phyloP scores from a whole-genome alignment of 31 red algal species.

The Odonthalia washingtoniensis region DNA sequence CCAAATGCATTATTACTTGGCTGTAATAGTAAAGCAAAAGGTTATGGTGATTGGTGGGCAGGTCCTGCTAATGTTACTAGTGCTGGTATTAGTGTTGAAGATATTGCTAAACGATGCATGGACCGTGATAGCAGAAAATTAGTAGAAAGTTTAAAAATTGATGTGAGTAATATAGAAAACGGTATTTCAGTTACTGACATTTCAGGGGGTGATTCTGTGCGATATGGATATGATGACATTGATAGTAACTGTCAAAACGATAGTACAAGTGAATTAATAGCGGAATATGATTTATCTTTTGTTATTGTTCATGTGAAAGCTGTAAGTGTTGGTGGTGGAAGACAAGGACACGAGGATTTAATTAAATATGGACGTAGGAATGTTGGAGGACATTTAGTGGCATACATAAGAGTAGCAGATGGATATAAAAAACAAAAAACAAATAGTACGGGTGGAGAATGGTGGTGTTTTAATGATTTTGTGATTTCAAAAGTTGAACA shows the following conservation, averaged over 20 bases:
- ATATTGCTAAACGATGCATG: conserved; percentile 49
- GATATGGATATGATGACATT: conserved; percentile 12
- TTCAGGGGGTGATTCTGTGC: background rate
- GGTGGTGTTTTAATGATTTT: conserved; percentile 99
- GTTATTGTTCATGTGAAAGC: conserved; percentile 72
- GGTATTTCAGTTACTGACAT: conserved; percentile 58
- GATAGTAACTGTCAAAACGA: background rate
- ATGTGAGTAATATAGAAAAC: conserved; percentile 31
- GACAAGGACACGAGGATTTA: conserved; percentile 1
- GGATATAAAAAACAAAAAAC: conserved; percentile 47
- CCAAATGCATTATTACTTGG: conserved; percentile 83
- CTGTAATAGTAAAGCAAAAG: conserved; percentile 63
- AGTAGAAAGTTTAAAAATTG: conserved; percentile 53
- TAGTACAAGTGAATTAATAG: conserved; percentile 54
- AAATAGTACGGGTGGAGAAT: conserved; percentile 39
- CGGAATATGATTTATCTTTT: conserved; percentile 80
- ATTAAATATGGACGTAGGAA: too few relatives aligned
- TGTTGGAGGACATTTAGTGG: conserved; percentile 69
- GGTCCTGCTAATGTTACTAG: conserved; percentile 14
- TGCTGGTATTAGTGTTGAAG: background rate
- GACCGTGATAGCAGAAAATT: conserved; percentile 56
- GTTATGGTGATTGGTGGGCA: conserved; percentile 70
- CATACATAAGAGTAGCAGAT: conserved; percentile 66
- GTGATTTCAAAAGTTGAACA: conserved; percentile 87
- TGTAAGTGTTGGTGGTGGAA: background rate